These are phyloP conservation scores for Monilinia fructigena DNA, from an alignment of 2,329 filamentous ascomycete species.

Conservation along the genomic window DNA sequence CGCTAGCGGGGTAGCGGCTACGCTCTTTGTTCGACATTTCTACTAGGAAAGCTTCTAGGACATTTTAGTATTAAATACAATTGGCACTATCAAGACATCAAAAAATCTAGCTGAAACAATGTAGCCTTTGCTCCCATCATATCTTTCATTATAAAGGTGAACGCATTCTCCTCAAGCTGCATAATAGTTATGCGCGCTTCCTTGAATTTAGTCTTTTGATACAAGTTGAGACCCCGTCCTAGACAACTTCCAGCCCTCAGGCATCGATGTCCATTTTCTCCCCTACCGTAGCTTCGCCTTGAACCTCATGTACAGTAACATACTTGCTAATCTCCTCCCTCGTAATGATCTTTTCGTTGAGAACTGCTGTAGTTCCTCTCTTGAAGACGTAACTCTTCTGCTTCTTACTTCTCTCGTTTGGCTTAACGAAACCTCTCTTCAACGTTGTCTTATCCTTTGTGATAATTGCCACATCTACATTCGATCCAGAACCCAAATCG, in stretches of 20 bases:
- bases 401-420: slow-evolving; percentile 89
- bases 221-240: slow-evolving; percentile 18
- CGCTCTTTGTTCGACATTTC: slow-evolving; percentile 2
- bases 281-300: slow-evolving; percentile 53
- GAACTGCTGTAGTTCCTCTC: slow-evolving; percentile 87
- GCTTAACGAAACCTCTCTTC: slow-evolving; percentile 87
- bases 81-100: not conserved
- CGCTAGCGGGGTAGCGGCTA: slow-evolving; percentile 5
- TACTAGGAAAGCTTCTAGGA: not conserved
- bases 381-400: slow-evolving; percentile 89
- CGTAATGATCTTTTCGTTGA: slow-evolving; percentile 94
- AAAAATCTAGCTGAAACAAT: not conserved
- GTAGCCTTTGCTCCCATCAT: slow-evolving; percentile 5
- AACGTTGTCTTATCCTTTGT: slow-evolving; percentile 92
- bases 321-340: slow-evolving; percentile 94
- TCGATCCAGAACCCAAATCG: slow-evolving; percentile 93
- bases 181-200: slow-evolving; percentile 27
- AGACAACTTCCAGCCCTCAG: slow-evolving; percentile 40
- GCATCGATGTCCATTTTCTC: slow-evolving; percentile 70
- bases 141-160: slow-evolving; percentile 18
- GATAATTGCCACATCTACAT: slow-evolving; percentile 95
- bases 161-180: slow-evolving; percentile 24
- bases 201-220: slow-evolving; percentile 21
- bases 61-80: not conserved
- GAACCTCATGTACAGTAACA: slow-evolving; percentile 84